A percentile compares a stretch with the other conserved stretches of the same genome.
Conservation (phyloP, 345 rosid genomes). For the Linum tenue region DNA sequence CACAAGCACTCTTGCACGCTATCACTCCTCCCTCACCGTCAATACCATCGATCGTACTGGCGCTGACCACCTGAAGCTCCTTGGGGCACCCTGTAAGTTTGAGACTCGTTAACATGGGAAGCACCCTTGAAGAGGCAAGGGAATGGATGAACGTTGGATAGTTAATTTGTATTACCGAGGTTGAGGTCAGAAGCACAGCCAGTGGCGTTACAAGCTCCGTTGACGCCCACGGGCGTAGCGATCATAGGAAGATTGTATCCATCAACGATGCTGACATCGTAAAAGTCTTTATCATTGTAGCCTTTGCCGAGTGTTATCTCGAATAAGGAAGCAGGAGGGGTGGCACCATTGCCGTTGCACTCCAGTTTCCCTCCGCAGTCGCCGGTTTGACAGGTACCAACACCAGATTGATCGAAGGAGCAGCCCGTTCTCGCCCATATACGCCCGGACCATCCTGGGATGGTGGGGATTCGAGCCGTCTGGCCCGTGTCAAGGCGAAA, state of each 20-base stretch:
- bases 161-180: slow-evolving; percentile 32
- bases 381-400: slow-evolving; percentile 63
- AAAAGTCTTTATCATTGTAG: slow-evolving; percentile 42
- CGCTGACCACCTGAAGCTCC: slow-evolving; percentile 81
- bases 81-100: slow-evolving; percentile 58
- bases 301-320: slow-evolving; percentile 65
- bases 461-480: slow-evolving; percentile 39
- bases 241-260: slow-evolving; percentile 82
- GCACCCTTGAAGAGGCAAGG: background rate
- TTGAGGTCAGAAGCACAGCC: slow-evolving; percentile 66
- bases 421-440: slow-evolving; percentile 91
- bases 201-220: slow-evolving; percentile 67
- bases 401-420: slow-evolving; percentile 48
- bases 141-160: background rate
- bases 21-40: slow-evolving; percentile 37
- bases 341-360: slow-evolving; percentile 63
- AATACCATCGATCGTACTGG: slow-evolving; percentile 13
- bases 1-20: slow-evolving; percentile 82
- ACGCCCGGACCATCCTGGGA: slow-evolving; percentile 84
- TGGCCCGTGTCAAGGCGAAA: slow-evolving; percentile 56
- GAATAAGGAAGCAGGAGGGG: slow-evolving; percentile 79
- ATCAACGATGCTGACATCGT: slow-evolving; percentile 75
- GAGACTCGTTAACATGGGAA: background rate
- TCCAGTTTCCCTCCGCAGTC: slow-evolving; percentile 76
- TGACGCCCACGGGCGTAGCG: slow-evolving; percentile 52